Conservation (phyloP, 805 yeast species). For the Helenozyma rhizophorensis region DNA sequence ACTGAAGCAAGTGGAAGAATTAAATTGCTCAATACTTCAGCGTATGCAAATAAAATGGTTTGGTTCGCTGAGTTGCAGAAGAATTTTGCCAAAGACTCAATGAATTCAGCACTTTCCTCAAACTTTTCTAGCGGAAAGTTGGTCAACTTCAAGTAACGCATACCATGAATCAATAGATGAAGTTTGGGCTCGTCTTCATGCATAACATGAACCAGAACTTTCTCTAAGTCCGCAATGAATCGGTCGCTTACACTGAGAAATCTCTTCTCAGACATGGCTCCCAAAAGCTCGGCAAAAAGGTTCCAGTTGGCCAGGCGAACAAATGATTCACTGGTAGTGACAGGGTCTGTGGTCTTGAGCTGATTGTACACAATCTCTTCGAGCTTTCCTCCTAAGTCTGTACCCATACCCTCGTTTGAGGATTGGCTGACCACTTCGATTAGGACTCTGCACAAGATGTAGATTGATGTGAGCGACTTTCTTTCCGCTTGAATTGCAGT, state of each 20-base stretch:
- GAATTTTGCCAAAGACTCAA: conserved; percentile 82
- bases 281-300: conserved; percentile 80
- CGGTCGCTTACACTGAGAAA: conserved; percentile 88
- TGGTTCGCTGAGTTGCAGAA: conserved; percentile 63
- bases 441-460: conserved; percentile 82
- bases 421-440: conserved; percentile 91
- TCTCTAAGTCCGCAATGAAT: conserved; percentile 89
- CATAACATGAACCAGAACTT: conserved; percentile 47
- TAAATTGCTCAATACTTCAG: conserved; percentile 74
- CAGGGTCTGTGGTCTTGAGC: conserved; percentile 82
- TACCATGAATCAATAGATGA: conserved; percentile 80
- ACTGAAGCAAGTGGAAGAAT: conserved; percentile 79
- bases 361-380: conserved; percentile 94
- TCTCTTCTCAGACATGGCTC: conserved; percentile 82
- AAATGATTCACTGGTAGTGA: conserved; percentile 52
- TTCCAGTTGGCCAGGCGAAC: conserved; percentile 93
- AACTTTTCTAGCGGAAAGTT: conserved; percentile 85
- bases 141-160: conserved; percentile 76
- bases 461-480: conserved; percentile 81
- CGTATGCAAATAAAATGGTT: conserved; percentile 68
- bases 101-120: conserved; percentile 91
- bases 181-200: conserved; percentile 50
- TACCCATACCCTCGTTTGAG: conserved; percentile 67
- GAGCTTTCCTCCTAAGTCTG: conserved; percentile 72
- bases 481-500: conserved; percentile 81